These are phyloP conservation scores for Sutorius australiensis DNA, from an alignment of 768 basidiomycete species.

Conservation along the genomic window DNA sequence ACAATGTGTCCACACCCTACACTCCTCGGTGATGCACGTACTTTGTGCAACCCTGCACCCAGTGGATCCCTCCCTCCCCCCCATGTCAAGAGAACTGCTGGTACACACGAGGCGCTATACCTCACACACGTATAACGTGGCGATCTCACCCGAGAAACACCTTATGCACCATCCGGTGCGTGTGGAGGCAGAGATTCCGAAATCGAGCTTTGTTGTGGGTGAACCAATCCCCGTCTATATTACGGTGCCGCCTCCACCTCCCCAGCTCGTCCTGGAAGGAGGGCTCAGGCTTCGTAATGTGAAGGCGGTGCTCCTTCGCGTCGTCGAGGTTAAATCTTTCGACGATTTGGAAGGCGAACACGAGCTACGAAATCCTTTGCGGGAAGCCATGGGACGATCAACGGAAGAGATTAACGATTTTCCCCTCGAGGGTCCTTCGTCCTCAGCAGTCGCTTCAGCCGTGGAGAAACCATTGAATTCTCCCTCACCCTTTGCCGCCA, in stretches of 20 bases:
- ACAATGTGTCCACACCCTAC: conserved; percentile 73
- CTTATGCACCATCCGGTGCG: conserved; percentile 58
- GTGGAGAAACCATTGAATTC: conserved; percentile 36
- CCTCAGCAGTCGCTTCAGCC: conserved; percentile 19
- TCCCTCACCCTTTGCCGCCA: conserved; percentile 37
- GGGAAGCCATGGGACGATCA: conserved; percentile 14
- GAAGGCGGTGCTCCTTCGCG: conserved; percentile 71
- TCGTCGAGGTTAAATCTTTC: conserved; percentile 52
- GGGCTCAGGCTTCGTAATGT: conserved; percentile 78
- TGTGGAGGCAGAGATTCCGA: conserved; percentile 67
- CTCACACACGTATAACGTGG: conserved; percentile 55
- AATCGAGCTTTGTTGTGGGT: conserved; percentile 64
- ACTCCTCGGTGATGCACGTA: conserved; percentile 67
- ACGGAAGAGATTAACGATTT: conserved; percentile 12
- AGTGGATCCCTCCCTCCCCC: conserved; percentile 33
- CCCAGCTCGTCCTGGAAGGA: conserved; percentile 61
- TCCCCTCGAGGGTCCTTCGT: conserved; percentile 32
- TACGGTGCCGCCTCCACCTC: conserved; percentile 71
- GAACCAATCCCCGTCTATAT: conserved; percentile 79
- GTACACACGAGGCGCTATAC: conserved; percentile 77
- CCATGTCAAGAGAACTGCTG: conserved; percentile 51
- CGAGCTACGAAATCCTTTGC: conserved; percentile 31
- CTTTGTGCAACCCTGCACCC: conserved; percentile 67
- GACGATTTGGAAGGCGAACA: conserved; percentile 33
- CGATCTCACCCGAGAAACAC: conserved; percentile 56